Conservation (phyloP, 1,284 basidiomycete genomes). For the Sporisorium scitamineum region DNA sequence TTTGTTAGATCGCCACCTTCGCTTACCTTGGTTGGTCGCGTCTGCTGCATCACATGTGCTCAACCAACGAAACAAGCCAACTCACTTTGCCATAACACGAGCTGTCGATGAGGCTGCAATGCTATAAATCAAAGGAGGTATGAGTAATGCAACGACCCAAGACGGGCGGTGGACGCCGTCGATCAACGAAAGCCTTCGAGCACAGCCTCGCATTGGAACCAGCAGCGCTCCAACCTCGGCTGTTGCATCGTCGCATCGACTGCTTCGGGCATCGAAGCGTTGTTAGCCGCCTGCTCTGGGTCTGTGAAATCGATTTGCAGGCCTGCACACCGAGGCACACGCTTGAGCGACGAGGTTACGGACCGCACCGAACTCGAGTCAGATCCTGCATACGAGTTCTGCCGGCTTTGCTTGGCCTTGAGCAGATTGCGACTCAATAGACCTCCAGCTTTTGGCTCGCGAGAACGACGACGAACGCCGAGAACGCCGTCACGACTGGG, state of each 20-base stretch:
- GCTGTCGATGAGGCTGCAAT: background rate
- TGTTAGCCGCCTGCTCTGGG: slow-evolving; percentile 5
- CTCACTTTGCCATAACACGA: background rate
- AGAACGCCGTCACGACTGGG: background rate
- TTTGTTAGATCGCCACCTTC: background rate
- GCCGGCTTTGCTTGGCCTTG: slow-evolving; percentile 20
- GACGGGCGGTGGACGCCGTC: background rate
- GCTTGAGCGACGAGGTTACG: slow-evolving; percentile 22
- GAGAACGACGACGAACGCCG: slow-evolving; percentile 25
- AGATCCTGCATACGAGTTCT: slow-evolving; percentile 20
- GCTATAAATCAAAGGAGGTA: background rate
- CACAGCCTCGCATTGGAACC: slow-evolving; percentile 54
- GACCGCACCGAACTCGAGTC: slow-evolving; percentile 40
- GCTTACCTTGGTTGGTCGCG: background rate
- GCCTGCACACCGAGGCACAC: slow-evolving; percentile 33
- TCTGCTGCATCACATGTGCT: background rate
- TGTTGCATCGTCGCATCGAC: background rate
- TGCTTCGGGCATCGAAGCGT: background rate
- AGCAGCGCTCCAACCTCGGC: slow-evolving; percentile 22
- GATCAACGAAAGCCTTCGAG: slow-evolving; percentile 45
- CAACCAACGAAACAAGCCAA: too few relatives aligned
- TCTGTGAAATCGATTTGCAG: slow-evolving; percentile 36
- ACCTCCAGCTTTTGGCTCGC: slow-evolving; percentile 32
- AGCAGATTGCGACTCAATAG: slow-evolving; percentile 37
- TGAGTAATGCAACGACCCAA: background rate